Base-by-base conservation (phyloP, 2,329 filamentous ascomycete genomes). In the Apiospora aurea region DNA sequence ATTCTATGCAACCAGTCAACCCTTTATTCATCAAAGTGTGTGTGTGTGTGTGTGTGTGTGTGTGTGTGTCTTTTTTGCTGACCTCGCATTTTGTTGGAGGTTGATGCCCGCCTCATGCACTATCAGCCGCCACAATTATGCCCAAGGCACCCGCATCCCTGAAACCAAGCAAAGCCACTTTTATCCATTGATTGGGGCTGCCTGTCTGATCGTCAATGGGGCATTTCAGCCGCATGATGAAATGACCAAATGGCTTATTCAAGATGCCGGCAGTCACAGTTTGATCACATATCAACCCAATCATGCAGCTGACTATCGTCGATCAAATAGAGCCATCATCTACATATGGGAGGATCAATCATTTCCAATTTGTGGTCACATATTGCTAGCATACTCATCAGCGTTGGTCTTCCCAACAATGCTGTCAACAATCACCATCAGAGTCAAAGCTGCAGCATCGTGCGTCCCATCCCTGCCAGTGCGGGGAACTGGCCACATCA, bases 121-220 rank as follows among this genome's bases (percentile, higher is more conserved):
- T 24, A 64, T 64, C 57, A 64, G 57, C 57, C 57, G 57, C 57
- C 57, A 64, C 57, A 64, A 43, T 43, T 43, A 64, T 64, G 57
- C 34, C 57, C 57, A 64, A 61, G 53, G n/a, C 53, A 61, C 34
- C 26, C 16, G 16, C 53, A 61, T 61, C 53, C 53, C 53, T 61
- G 53, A 61, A 64, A 64, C 34, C 57, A 5, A 64, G 34, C 57
- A 64, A 64, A 64, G 57, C 57, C 57, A 38, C 38, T 21, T 64
- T 64, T 34, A 6, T 34, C 53, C n/a, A 51, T 4, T 51, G n/a
- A 18, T 14, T 34, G 13, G 26, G 57, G 29, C 57, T 64, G 57
- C n/a, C 57, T n/a, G 57, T 38, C 57, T n/a, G 34, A 64, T 41
- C 34, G 57, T 2, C 57, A 64, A 64, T n/a, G 29, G 53, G 34